These are phyloP conservation scores for Chromera velia DNA, from an alignment of 73 alveolate species.

Conservation along the genomic window DNA sequence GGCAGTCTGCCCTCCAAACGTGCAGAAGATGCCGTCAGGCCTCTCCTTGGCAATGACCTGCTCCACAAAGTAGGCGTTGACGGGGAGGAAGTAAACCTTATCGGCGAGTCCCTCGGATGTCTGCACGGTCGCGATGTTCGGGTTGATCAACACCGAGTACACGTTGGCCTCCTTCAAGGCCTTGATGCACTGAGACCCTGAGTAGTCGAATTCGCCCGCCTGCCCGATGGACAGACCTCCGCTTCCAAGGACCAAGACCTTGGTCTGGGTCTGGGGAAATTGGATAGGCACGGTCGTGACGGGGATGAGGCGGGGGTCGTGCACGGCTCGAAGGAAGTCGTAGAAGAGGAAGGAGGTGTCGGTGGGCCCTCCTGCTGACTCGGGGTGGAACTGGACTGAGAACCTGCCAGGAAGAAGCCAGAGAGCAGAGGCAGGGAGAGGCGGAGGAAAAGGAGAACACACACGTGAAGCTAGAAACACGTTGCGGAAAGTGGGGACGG, in stretches of 20 bases:
- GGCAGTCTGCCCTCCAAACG: constrained; percentile 48
- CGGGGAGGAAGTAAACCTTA: constrained; percentile 30
- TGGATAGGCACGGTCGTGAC: constrained; percentile 26
- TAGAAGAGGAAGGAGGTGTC: constrained; percentile 39
- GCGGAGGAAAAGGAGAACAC: too few relatives aligned
- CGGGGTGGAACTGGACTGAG: constrained; percentile 45
- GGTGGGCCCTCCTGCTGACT: constrained; percentile 28
- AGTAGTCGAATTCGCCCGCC: constrained; percentile 44
- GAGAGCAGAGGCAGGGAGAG: too few relatives aligned
- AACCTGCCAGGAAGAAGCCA: too few relatives aligned
- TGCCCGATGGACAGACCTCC: constrained; percentile 46
- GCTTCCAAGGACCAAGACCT: constrained; percentile 38
- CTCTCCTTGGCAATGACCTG: constrained; percentile 25
- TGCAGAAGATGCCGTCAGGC: constrained; percentile 33
- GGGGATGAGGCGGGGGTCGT: constrained; percentile 4
- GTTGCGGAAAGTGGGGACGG: too few relatives aligned
- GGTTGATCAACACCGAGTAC: constrained; percentile 23
- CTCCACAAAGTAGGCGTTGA: constrained; percentile 26
- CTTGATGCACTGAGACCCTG: constrained; percentile 38
- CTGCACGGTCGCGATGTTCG: constrained; percentile 48
- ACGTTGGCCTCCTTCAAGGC: constrained; percentile 30
- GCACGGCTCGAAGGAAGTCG: constrained; percentile 18
- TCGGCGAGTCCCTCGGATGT: constrained; percentile 42
- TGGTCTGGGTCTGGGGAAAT: constrained; percentile 4
- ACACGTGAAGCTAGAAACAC: too few relatives aligned